Evolutionary conservation across 2,329 filamentous ascomycete genomes (phyloP).

Genomic region (Aspergillus eucalypticola): DNA sequence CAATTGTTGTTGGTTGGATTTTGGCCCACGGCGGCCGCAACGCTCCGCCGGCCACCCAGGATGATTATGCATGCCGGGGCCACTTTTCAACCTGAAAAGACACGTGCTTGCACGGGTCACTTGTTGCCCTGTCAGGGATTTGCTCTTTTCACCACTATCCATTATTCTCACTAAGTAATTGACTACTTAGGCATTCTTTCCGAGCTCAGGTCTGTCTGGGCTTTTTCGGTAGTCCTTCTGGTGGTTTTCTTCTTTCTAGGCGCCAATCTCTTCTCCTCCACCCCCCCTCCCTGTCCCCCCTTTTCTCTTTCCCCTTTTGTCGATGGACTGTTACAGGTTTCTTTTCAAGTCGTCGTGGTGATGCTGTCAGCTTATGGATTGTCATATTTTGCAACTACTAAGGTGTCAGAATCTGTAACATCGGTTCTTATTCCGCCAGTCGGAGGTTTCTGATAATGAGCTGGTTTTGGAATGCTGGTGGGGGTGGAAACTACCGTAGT

Average conservation of each 20-base stretch:
- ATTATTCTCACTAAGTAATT: not conserved
- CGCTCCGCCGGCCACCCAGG: not conserved
- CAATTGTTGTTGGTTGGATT: not conserved
- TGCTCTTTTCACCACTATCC: not conserved
- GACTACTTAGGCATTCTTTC: not conserved
- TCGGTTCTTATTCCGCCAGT: no score
- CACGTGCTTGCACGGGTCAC: constrained; percentile 19
- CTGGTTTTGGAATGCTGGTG: no score
- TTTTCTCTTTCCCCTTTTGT: not conserved
- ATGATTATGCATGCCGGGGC: constrained; percentile 2
- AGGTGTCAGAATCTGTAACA: no score
- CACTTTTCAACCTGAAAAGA: not conserved
- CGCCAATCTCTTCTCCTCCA: not conserved
- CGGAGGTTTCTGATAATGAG: no score
- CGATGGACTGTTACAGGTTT: not conserved
- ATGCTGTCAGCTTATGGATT: not conserved
- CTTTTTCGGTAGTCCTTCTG: not conserved
- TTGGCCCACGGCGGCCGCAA: not conserved
- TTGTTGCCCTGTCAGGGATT: constrained; percentile 12
- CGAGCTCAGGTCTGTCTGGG: not conserved
- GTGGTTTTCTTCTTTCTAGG: not conserved
- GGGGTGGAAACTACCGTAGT: no score
- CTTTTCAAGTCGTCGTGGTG: not conserved
- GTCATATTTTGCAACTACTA: no score
- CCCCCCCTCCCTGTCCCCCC: not conserved